Conservation (phyloP, 2,329 filamentous ascomycete genomes). For the Apiospora sp. region DNA sequence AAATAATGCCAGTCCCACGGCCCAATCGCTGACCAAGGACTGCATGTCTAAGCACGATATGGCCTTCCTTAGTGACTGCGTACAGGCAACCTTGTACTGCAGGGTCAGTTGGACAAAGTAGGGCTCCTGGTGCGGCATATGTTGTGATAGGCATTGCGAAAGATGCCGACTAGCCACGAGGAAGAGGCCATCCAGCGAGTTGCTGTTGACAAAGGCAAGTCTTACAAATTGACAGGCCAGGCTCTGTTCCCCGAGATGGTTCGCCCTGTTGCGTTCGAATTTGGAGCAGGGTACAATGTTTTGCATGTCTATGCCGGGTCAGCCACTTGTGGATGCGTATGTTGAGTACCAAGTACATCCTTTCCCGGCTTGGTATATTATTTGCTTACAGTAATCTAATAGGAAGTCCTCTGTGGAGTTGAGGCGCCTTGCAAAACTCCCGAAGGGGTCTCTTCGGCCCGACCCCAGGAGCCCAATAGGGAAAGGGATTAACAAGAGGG, state of each 20-base stretch:
- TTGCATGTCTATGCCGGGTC: constrained; percentile 10
- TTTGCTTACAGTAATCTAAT: constrained; percentile 8
- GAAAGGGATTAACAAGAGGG: neutral
- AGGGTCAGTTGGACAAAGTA: neutral
- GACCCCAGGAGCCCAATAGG: neutral
- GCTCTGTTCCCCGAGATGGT: neutral
- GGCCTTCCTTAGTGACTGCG: neutral
- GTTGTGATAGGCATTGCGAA: neutral
- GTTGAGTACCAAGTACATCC: neutral
- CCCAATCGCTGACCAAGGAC: constrained; percentile 14
- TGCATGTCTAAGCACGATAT: constrained; percentile 10
- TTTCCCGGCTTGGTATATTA: too few relatives aligned
- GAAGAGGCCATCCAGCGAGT: constrained; percentile 7
- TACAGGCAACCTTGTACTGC: constrained; percentile 8
- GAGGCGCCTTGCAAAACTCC: constrained; percentile 5
- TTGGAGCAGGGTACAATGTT: neutral
- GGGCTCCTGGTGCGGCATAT: neutral
- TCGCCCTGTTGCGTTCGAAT: neutral
- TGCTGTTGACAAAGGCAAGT: neutral
- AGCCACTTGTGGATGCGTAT: neutral
- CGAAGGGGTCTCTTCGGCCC: constrained; percentile 7
- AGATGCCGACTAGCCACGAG: neutral
- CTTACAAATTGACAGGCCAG: neutral
- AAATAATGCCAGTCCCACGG: neutral
- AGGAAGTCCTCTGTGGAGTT: neutral